Evolutionary conservation across 441 rosid species (phyloP).

Genomic region (Arabidopsis lyrata): DNA sequence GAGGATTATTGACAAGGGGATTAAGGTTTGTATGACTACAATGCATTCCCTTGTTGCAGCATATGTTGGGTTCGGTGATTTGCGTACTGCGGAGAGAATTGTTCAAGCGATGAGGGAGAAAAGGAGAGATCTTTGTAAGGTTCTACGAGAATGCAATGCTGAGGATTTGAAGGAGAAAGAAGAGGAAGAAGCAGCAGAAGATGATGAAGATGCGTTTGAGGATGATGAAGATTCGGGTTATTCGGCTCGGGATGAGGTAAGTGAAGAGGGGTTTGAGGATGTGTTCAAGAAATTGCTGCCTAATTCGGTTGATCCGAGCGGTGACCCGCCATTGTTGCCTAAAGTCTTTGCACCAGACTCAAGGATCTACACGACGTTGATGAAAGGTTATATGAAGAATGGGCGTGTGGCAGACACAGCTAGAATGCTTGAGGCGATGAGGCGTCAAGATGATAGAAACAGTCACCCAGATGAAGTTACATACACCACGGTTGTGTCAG

Average conservation of each 20-base stretch:
- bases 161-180: slow-evolving; percentile 51
- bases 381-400: slow-evolving; percentile 96
- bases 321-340: slow-evolving; percentile 73
- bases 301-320: slow-evolving; percentile 50
- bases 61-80: slow-evolving; percentile 89
- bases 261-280: slow-evolving; percentile 32
- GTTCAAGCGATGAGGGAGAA: slow-evolving; percentile 93
- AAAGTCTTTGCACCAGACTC: slow-evolving; percentile 71
- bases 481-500: slow-evolving; percentile 90
- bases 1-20: slow-evolving; percentile 61
- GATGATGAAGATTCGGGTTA: slow-evolving; percentile 30
- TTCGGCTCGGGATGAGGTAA: slow-evolving; percentile 32
- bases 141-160: slow-evolving; percentile 64
- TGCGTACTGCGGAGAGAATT: slow-evolving; percentile 73
- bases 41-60: slow-evolving; percentile 91
- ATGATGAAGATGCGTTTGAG: slow-evolving; percentile 36
- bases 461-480: slow-evolving; percentile 92
- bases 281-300: slow-evolving; percentile 80
- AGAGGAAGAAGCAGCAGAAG: slow-evolving; percentile 45
- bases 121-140: slow-evolving; percentile 82
- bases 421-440: slow-evolving; percentile 91
- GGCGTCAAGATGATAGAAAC: slow-evolving; percentile 62
- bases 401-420: slow-evolving; percentile 77
- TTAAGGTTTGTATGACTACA: slow-evolving; percentile 77
- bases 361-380: slow-evolving; percentile 82